Evolutionary conservation across 2,329 filamentous ascomycete species (phyloP), one percentile per base, ranked within the genome.

Genomic region (Pestalotiopsis sp.): DNA sequence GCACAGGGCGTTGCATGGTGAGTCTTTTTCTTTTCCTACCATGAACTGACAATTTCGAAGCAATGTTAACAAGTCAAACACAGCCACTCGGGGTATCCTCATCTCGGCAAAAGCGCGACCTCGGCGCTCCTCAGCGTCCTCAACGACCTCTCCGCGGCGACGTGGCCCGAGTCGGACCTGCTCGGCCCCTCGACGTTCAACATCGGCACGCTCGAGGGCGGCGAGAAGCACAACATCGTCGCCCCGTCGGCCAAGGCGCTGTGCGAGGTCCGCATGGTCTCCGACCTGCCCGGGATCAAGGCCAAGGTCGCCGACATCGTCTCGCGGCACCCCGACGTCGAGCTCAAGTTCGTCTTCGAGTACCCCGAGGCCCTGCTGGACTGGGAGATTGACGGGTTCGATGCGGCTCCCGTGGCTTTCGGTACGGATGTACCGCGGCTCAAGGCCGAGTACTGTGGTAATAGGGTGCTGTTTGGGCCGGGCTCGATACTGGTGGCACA

Each of bases 181-280:
- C 76, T 83, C 4, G 81, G 81, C 0, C 76, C 78, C 1, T 80
- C 80, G 2, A 82, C 81, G 3, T 78, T 83, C 63, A 80, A 83
- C 69, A 78, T 79, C 25, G 81, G 81, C 6, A 81, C 77, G 36
- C 75, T 83, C 6, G 70, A 78, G 52, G 81, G 81, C 27, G 81
- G 81, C 5, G 79, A 76, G 59, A 77, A 75, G 63, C 80, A 82
- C 71, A 82, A 82, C 68, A 78, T 83, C 59, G 72, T 83, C 4
- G 79, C 81, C 0, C 75, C 78, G 9, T 75, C 75, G 1, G 81
- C 80, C 4, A 79, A 76, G 38, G 80, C 81, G 1, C 78, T 82
- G 11, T 83, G 81, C 72, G 78, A 78, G 57, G 75, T 83, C 11
- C 80, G 81, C 52, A 77, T 82, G 65, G 78, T 79, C 2, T 75